Conservation (phyloP, 768 basidiomycete species). For the Sporobolomyces pararoseus region DNA sequence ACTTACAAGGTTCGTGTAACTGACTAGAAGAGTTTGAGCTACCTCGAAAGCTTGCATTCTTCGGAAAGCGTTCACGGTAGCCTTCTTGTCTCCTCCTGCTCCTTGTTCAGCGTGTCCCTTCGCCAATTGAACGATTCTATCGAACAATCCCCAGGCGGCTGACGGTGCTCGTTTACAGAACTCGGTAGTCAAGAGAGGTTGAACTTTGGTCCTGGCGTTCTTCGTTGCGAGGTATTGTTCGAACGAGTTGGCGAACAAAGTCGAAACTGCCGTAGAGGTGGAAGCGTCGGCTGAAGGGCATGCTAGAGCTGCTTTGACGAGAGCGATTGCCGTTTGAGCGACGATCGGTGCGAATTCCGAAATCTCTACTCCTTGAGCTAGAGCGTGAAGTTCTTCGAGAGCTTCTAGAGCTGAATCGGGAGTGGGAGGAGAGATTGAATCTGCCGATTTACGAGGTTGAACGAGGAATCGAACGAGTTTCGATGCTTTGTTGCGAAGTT, state of each 20-base stretch:
- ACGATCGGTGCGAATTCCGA: constrained; percentile 28
- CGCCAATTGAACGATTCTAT: constrained; percentile 58
- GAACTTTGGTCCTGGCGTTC: constrained; percentile 41
- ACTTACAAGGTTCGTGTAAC: constrained; percentile 53
- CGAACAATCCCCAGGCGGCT: constrained; percentile 23
- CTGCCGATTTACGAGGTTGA: constrained; percentile 29
- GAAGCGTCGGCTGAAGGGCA: constrained; percentile 16
- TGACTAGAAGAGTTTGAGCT: constrained; percentile 61
- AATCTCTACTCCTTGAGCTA: constrained; percentile 25
- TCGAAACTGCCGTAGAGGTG: constrained; percentile 13
- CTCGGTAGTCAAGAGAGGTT: constrained; percentile 37
- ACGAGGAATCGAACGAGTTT: constrained; percentile 58
- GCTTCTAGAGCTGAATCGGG: constrained; percentile 33
- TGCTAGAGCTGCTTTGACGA: constrained; percentile 35
- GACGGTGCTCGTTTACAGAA: constrained; percentile 24
- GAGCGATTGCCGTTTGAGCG: constrained; percentile 33
- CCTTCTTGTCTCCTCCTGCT: constrained; percentile 53
- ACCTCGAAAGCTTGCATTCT: constrained; percentile 70
- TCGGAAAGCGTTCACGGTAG: constrained; percentile 66
- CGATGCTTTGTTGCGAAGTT: constrained; percentile 81
- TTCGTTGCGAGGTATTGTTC: constrained; percentile 37
- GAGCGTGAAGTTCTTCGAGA: constrained; percentile 35
- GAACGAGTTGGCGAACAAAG: constrained; percentile 22
- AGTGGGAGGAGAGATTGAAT: constrained; percentile 6
- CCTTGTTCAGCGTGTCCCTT: constrained; percentile 49